Evolutionary conservation across 2,329 filamentous ascomycete species (phyloP).

Genomic region (Calonectria fujianensis): DNA sequence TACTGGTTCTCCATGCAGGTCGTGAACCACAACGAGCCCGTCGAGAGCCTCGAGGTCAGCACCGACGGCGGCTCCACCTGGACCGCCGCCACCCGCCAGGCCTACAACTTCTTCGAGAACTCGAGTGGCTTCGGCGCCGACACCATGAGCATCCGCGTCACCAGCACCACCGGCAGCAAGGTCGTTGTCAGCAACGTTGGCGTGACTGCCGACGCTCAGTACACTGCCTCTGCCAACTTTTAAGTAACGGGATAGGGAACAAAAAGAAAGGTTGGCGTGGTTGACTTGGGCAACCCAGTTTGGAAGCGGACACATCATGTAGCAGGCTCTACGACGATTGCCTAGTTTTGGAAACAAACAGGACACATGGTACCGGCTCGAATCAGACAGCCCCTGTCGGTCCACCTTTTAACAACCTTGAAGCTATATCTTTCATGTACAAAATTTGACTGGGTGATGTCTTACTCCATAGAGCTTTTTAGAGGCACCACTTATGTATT

Average conservation of each 20-base stretch:
- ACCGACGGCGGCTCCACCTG: slow-evolving; percentile 76
- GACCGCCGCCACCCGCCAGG: slow-evolving; percentile 71
- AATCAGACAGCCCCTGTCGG: slow-evolving; percentile 3
- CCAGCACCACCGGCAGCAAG: slow-evolving; percentile 69
- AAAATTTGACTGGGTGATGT: slow-evolving; percentile 28
- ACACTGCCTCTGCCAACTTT: slow-evolving; percentile 59
- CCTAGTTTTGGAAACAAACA: background rate
- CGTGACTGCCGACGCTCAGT: slow-evolving; percentile 59
- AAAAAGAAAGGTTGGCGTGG: background rate
- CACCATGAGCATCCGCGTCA: slow-evolving; percentile 74
- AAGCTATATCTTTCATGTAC: slow-evolving; percentile 38
- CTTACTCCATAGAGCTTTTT: slow-evolving; percentile 13
- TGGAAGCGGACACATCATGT: background rate
- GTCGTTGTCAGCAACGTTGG: slow-evolving; percentile 72
- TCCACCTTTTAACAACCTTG: slow-evolving; percentile 12
- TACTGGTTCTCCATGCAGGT: slow-evolving; percentile 73
- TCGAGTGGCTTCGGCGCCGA: slow-evolving; percentile 72
- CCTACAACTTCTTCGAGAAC: slow-evolving; percentile 79
- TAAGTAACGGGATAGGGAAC: slow-evolving; percentile 31
- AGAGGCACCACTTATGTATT: slow-evolving; percentile 8
- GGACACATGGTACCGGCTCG: background rate
- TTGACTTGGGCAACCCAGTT: background rate
- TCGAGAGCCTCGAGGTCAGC: slow-evolving; percentile 75
- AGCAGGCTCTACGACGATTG: slow-evolving; percentile 24
- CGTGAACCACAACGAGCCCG: slow-evolving; percentile 75